phyloP scores from a whole-genome alignment of 768 basidiomycete genomes.

The Gymnopilus junonius region DNA sequence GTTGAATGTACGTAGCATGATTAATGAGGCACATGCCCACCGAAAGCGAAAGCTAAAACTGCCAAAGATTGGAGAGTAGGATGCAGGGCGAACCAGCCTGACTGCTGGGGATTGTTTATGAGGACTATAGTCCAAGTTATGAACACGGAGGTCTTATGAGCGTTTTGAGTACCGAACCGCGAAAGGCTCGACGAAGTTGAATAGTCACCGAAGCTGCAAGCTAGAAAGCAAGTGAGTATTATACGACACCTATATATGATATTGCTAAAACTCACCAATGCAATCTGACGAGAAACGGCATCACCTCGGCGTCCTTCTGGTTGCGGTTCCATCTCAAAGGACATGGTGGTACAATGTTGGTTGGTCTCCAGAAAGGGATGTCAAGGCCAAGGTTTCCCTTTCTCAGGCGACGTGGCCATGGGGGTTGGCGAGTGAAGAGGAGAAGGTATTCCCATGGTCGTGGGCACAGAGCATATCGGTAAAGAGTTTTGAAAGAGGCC shows the following conservation, averaged over 20 bases:
- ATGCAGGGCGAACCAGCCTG: slow-evolving; percentile 71
- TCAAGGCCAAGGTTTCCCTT: background rate
- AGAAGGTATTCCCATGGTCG: slow-evolving; percentile 20
- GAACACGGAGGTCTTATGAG: slow-evolving; percentile 41
- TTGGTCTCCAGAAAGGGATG: background rate
- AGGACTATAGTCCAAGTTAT: slow-evolving; percentile 52
- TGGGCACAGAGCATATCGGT: slow-evolving; percentile 2
- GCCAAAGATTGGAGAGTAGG: slow-evolving; percentile 65
- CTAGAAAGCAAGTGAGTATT: slow-evolving; percentile 3
- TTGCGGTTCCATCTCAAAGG: slow-evolving; percentile 11
- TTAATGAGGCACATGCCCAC: slow-evolving; percentile 34
- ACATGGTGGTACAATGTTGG: slow-evolving; percentile 5
- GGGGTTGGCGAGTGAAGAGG: background rate
- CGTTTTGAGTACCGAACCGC: background rate
- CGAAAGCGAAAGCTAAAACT: slow-evolving; percentile 61
- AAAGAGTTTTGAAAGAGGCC: background rate
- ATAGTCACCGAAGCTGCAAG: slow-evolving; percentile 16
- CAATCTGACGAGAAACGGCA: slow-evolving; percentile 33
- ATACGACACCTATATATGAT: background rate
- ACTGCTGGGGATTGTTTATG: slow-evolving; percentile 43
- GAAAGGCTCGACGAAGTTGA: background rate
- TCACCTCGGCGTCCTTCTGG: slow-evolving; percentile 47
- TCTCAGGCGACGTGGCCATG: slow-evolving; percentile 9
- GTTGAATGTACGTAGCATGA: background rate
- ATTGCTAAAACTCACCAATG: slow-evolving; percentile 35